Base-by-base conservation (phyloP, 2,329 filamentous ascomycete genomes). In the Fusarium zealandicum region DNA sequence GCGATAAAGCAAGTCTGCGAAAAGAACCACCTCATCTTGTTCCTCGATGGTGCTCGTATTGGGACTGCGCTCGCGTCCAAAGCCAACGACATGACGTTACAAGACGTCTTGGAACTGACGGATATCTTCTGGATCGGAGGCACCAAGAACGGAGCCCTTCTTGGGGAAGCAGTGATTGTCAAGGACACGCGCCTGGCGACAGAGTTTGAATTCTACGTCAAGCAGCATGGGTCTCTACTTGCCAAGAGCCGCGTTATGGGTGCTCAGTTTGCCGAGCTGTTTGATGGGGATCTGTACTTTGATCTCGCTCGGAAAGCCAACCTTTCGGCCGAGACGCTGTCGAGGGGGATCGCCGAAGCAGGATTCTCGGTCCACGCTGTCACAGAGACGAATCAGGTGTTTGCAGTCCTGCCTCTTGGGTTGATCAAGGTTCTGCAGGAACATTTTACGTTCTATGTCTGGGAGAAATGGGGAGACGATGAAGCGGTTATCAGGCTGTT, bases 51-150 rank as follows among this genome's bases (percentile, higher is more conserved):
- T 0, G 80, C 80, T 0, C 74, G 80, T 1, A 73, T 82, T 14
- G 73, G 73, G 2, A 63, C 72, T 1, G 80, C 79, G 0, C 61
- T 82, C 10, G 72, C 75, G 2, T 78, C 79, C 0, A 65, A 61
- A 9, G 67, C 64, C 17, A 80, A 77, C 32, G 76, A 80, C 49
- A 64, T 81, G 66, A 75, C 72, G 0, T 69, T 80, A 5, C 58
- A 61, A 0, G 80, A 82, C 46, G 66, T 82, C 6, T 64, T 80
- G 2, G 74, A 79, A 5, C 60, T 80, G 33, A 79, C 77, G 0
- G 80, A 82, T 48, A 78, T 82, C 16, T 82, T 82, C 68, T 82
- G 80, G 80, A 81, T 82, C 31, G 80, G 80, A 3, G 80, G 80
- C 0, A 82, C 80, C 5, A 82, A 82, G 57, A 79, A 79, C 56